phyloP scores from a whole-genome alignment of 2,329 filamentous ascomycete species.

The Pestalotiopsis sp. region DNA sequence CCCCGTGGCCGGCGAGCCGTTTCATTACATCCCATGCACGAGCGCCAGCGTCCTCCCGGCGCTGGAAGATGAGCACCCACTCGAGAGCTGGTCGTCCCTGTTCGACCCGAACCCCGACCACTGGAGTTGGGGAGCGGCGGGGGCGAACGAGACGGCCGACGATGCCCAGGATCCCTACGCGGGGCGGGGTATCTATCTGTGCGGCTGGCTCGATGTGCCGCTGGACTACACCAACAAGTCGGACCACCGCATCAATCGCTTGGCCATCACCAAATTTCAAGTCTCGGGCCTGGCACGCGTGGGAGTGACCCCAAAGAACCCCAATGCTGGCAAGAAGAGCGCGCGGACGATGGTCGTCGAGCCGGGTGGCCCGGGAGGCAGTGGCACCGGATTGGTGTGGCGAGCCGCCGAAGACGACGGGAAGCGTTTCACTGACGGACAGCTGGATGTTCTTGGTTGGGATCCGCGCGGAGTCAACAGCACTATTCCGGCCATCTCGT shows the following conservation, averaged over 20 bases:
- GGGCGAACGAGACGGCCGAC: conserved; percentile 10
- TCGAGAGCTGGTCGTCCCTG: conserved; percentile 40
- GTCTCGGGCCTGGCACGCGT: conserved; percentile 44
- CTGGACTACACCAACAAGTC: conserved; percentile 49
- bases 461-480: conserved; percentile 57
- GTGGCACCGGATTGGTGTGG: conserved; percentile 47
- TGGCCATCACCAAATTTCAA: conserved; percentile 53
- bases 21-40: conserved; percentile 52
- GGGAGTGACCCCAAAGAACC: conserved; percentile 17
- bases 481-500: conserved; percentile 46
- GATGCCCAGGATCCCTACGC: conserved; percentile 33
- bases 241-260: conserved; percentile 45
- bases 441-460: conserved; percentile 54
- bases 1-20: conserved; percentile 44
- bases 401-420: conserved; percentile 38
- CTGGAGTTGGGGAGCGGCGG: conserved; percentile 48
- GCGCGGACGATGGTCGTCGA: conserved; percentile 51
- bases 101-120: conserved; percentile 46
- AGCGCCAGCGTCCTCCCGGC: conserved; percentile 40
- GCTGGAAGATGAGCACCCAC: conserved; percentile 40
- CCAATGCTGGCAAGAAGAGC: conserved; percentile 38
- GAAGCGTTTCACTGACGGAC: conserved; percentile 43
- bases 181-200: conserved; percentile 48
- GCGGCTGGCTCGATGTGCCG: conserved; percentile 51
- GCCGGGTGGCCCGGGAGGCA: conserved; percentile 54